These are phyloP conservation scores for Lasiosphaeria ovina DNA, from an alignment of 495 filamentous ascomycete genomes.

Conservation along the genomic window DNA sequence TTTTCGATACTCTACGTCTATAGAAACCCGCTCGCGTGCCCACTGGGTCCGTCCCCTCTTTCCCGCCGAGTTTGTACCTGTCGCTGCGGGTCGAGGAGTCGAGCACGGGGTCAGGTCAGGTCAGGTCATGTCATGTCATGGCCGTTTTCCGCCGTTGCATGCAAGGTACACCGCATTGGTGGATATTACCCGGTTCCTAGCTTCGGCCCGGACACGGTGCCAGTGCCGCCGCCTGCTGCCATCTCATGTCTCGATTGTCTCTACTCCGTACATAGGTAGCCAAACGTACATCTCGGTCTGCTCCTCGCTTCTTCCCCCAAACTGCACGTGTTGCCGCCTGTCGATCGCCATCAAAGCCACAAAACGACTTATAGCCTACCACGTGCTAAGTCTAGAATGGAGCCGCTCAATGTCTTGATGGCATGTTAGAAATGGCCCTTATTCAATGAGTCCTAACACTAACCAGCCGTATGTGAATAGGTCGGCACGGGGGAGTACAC, in stretches of 20 bases:
- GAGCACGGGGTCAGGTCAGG: too few species aligned
- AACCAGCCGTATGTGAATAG: slow-evolving; percentile 38
- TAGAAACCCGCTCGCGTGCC: too few species aligned
- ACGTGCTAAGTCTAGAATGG: slow-evolving; percentile 47
- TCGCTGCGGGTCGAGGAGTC: too few species aligned
- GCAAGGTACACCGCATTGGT: slow-evolving; percentile 7
- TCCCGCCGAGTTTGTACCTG: too few species aligned
- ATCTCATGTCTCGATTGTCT: neutral
- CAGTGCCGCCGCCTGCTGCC: neutral
- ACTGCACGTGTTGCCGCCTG: too few species aligned
- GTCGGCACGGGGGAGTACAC: slow-evolving; percentile 95
- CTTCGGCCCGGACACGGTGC: neutral
- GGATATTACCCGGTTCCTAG: neutral
- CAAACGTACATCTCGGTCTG: neutral
- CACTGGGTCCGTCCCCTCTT: too few species aligned
- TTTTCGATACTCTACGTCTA: too few species aligned
- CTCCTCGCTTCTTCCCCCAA: too few species aligned
- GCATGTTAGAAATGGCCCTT: slow-evolving; percentile 40
- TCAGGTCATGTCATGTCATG: too few species aligned
- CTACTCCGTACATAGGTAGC: neutral
- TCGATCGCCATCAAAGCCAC: too few species aligned
- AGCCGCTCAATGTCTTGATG: slow-evolving; percentile 85
- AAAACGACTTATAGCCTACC: too few species aligned
- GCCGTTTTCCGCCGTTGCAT: neutral
- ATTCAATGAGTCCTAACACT: neutral